Conservation (phyloP, 805 yeast species). For the Myxozyma kluyveri region DNA sequence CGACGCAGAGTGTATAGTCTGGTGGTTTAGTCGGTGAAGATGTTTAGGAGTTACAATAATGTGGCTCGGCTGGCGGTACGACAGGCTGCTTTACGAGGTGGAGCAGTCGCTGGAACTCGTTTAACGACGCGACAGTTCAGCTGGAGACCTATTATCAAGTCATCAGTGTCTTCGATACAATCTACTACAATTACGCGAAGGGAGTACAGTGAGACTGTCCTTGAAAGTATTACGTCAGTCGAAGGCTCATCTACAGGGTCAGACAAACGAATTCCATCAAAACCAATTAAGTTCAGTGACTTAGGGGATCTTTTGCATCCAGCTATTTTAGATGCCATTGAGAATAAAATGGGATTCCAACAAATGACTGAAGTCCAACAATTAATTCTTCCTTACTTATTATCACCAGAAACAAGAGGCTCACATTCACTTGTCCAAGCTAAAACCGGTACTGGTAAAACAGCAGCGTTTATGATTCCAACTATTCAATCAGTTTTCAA, state of each 20-base stretch:
- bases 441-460: constrained; percentile 98
- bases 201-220: not conserved
- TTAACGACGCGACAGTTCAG: no score
- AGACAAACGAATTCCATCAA: no score
- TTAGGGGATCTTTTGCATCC: not conserved
- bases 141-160: no score
- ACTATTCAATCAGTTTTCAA: constrained; percentile 68
- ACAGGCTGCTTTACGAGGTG: no score
- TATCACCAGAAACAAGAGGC: constrained; percentile 40
- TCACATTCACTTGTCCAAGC: constrained; percentile 86
- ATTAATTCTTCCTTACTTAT: constrained; percentile 23
- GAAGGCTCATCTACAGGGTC: no score
- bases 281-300: not conserved
- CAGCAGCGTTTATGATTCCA: constrained; percentile 82
- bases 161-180: no score
- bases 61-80: no score
- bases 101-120: no score
- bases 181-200: not conserved
- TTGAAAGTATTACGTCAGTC: no score
- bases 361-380: constrained; percentile 22
- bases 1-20: no score
- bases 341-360: not conserved
- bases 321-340: not conserved
- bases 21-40: no score
- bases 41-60: no score